These are phyloP conservation scores for Rhodotorula graminis DNA, from an alignment of 768 basidiomycete genomes.

Conservation along the genomic window DNA sequence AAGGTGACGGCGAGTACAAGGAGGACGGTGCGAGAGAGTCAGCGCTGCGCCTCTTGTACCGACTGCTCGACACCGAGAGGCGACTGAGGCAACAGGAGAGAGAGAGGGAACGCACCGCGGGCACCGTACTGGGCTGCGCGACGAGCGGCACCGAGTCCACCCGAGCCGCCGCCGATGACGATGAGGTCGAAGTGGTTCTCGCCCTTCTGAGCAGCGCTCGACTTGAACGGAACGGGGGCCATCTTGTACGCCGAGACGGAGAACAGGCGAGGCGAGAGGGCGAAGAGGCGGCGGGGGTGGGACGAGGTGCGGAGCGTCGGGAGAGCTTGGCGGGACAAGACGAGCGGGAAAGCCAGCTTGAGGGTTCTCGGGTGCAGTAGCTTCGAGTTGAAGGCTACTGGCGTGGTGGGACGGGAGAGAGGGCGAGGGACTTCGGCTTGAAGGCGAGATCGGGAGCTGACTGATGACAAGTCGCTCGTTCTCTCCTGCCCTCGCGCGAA, in stretches of 20 bases:
- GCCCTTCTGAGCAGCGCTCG: constrained; percentile 25
- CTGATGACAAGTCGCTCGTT: too few species aligned
- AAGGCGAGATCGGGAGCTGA: too few species aligned
- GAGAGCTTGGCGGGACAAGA: background rate
- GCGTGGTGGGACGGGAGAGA: background rate
- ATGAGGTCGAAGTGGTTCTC: constrained; percentile 41
- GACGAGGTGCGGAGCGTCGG: background rate
- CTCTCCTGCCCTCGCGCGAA: too few species aligned
- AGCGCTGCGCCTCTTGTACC: background rate
- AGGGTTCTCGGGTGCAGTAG: background rate
- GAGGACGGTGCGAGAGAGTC: too few species aligned
- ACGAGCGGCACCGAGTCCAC: constrained; percentile 80
- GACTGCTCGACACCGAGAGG: too few species aligned
- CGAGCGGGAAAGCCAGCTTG: background rate
- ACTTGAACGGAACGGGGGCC: constrained; percentile 34
- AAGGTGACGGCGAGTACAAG: background rate
- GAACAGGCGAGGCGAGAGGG: background rate
- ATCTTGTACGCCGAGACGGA: constrained; percentile 7
- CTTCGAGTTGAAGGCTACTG: background rate
- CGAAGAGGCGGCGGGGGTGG: background rate
- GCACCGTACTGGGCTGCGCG: constrained; percentile 87
- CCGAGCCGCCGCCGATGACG: constrained; percentile 60
- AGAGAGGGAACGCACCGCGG: constrained; percentile 55
- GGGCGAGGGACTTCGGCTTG: background rate
- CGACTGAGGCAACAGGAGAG: too few species aligned